A percentile compares a stretch with the other conserved stretches of the same genome.
These are phyloP conservation scores for Globisporangium echinulatum DNA, from an alignment of 352 stramenopile species.

Conservation along the genomic window DNA sequence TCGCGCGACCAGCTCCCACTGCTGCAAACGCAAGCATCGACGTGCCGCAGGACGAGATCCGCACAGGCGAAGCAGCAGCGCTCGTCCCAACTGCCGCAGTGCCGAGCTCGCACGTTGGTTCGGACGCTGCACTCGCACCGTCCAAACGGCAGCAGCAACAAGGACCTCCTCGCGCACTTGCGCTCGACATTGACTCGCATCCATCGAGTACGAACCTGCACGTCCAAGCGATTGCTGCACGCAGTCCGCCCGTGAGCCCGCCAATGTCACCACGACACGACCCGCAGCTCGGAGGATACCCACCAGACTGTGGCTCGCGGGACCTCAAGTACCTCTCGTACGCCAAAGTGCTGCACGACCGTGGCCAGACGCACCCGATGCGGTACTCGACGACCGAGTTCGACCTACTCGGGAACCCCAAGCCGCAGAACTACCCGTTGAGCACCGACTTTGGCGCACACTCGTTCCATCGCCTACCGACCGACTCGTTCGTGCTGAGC, in stretches of 20 bases:
- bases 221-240: neutral
- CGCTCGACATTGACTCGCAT: too few relatives aligned
- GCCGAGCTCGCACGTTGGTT: neutral
- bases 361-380: conserved; percentile 69
- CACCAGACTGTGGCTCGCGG: conserved; percentile 65
- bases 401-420: conserved; percentile 46
- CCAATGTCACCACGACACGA: conserved; percentile 39
- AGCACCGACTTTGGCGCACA: conserved; percentile 74
- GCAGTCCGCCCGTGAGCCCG: neutral
- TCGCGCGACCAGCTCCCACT: neutral
- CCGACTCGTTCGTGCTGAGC: conserved; percentile 68
- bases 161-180: too few relatives aligned
- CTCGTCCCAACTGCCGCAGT: neutral
- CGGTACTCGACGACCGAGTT: conserved; percentile 50
- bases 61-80: neutral
- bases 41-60: neutral
- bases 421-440: conserved; percentile 50
- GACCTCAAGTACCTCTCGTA: conserved; percentile 76
- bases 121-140: too few relatives aligned
- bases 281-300: conserved; percentile 61
- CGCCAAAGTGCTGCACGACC: conserved; percentile 67
- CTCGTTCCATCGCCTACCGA: conserved; percentile 64
- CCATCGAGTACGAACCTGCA: too few relatives aligned
- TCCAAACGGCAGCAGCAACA: too few relatives aligned
- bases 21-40: neutral